Evolutionary conservation across 2,329 filamentous ascomycete species (phyloP).

Genomic region (Magnaporthiopsis incrustans): DNA sequence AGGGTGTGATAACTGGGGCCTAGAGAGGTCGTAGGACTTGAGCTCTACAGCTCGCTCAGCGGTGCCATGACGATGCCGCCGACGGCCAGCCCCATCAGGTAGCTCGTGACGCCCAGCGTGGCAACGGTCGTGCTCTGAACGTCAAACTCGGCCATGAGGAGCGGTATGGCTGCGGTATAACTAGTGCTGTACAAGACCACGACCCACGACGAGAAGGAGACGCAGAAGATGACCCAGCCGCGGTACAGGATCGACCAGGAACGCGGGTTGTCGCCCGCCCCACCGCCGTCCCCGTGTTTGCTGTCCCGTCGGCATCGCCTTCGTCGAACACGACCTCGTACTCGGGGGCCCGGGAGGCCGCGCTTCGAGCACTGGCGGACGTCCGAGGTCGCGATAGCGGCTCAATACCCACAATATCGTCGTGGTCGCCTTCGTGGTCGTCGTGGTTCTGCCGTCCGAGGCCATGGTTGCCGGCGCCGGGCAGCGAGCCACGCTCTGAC

Average conservation of each 20-base stretch:
- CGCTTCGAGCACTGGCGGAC: conserved; percentile 29
- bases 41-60: conserved; percentile 52
- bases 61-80: conserved; percentile 68
- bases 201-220: conserved; percentile 35
- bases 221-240: conserved; percentile 28
- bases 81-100: conserved; percentile 41
- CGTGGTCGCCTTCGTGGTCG: neutral
- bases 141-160: conserved; percentile 58
- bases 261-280: conserved; percentile 42
- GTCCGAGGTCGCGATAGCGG: conserved; percentile 27
- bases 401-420: neutral
- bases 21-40: too few species aligned
- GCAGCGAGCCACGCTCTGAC: neutral
- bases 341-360: conserved; percentile 35
- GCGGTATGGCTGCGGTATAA: conserved; percentile 62
- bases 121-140: conserved; percentile 43
- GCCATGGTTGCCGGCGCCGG: neutral
- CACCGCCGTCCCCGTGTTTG: neutral
- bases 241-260: conserved; percentile 54
- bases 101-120: conserved; percentile 50
- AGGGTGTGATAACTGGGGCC: too few species aligned
- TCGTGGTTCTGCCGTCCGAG: neutral
- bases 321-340: conserved; percentile 64
- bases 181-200: conserved; percentile 63
- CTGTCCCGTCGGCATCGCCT: conserved; percentile 37